Percentiles rank a stretch among this genome's conserved stretches.
These are phyloP conservation scores for Claviceps sp. DNA, from an alignment of 2,329 filamentous ascomycete genomes.

Conservation along the genomic window DNA sequence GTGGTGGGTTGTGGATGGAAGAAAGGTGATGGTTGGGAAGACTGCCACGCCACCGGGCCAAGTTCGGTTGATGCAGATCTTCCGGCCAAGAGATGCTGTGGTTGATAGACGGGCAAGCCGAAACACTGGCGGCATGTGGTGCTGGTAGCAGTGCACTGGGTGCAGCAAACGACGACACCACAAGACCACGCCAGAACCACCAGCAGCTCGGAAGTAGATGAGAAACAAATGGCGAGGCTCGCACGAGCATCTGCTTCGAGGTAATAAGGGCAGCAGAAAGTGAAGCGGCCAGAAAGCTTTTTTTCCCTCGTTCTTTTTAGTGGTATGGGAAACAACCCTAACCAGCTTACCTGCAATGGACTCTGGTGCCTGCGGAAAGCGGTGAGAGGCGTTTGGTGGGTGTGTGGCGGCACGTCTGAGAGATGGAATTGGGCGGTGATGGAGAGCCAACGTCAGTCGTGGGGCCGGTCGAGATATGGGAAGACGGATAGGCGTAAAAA, in stretches of 20 bases:
- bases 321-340: background rate
- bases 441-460: background rate
- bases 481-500: background rate
- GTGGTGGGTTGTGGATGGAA: background rate
- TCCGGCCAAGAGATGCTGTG: background rate
- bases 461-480: background rate
- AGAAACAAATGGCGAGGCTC: background rate
- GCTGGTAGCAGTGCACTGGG: background rate
- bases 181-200: background rate
- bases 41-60: constrained; percentile 7
- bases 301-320: background rate
- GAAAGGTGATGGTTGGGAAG: constrained; percentile 3
- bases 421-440: constrained; percentile 1
- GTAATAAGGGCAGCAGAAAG: no score
- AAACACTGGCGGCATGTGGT: background rate
- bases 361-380: background rate
- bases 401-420: background rate
- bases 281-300: background rate
- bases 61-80: constrained; percentile 7
- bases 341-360: background rate
- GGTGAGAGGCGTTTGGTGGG: background rate
- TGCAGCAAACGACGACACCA: background rate
- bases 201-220: background rate
- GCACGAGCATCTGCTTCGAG: background rate
- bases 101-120: constrained; percentile 1